These are phyloP conservation scores for Exophiala phaeomuriformis DNA, from an alignment of 2,329 filamentous ascomycete genomes.

Conservation along the genomic window DNA sequence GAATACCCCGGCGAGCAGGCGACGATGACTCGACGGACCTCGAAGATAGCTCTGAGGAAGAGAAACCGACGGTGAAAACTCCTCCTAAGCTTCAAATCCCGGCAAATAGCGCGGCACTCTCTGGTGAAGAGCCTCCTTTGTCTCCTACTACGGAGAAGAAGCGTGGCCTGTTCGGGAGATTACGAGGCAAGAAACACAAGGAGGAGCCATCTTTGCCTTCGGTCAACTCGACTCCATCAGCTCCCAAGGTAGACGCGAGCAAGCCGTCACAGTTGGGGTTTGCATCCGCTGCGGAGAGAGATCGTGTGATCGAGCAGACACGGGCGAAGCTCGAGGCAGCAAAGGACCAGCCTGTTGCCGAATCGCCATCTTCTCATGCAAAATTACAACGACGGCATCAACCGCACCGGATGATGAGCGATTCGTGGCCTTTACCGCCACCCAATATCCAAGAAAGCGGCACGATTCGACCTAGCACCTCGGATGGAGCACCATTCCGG, in stretches of 20 bases:
- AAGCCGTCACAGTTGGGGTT: slow-evolving; percentile 48
- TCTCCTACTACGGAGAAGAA: slow-evolving; percentile 34
- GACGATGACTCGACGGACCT: slow-evolving; percentile 58
- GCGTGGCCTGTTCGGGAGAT: slow-evolving; percentile 40
- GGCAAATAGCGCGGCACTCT: slow-evolving; percentile 32
- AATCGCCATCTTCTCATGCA: slow-evolving; percentile 27
- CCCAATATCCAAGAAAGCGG: slow-evolving; percentile 12
- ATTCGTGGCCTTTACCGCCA: slow-evolving; percentile 46
- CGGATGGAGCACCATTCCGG: slow-evolving; percentile 22
- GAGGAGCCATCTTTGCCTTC: slow-evolving; percentile 24
- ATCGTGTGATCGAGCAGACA: slow-evolving; percentile 56
- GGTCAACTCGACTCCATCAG: slow-evolving; percentile 4
- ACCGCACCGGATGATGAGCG: slow-evolving; percentile 32
- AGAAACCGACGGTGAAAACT: slow-evolving; percentile 28
- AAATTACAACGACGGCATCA: slow-evolving; percentile 45
- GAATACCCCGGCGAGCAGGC: slow-evolving; percentile 52
- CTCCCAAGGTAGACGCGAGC: slow-evolving; percentile 46
- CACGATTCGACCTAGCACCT: slow-evolving; percentile 13
- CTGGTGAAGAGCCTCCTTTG: slow-evolving; percentile 26
- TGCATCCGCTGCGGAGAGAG: slow-evolving; percentile 45
- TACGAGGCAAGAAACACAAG: slow-evolving; percentile 59
- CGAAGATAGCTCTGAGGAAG: slow-evolving; percentile 54
- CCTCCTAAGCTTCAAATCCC: slow-evolving; percentile 25
- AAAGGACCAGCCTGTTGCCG: slow-evolving; percentile 22
- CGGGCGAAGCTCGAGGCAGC: slow-evolving; percentile 40